Percentiles rank a stretch among this genome's conserved stretches.
Conservation (phyloP, 75 land plant species). For the Larix kaempferi region DNA sequence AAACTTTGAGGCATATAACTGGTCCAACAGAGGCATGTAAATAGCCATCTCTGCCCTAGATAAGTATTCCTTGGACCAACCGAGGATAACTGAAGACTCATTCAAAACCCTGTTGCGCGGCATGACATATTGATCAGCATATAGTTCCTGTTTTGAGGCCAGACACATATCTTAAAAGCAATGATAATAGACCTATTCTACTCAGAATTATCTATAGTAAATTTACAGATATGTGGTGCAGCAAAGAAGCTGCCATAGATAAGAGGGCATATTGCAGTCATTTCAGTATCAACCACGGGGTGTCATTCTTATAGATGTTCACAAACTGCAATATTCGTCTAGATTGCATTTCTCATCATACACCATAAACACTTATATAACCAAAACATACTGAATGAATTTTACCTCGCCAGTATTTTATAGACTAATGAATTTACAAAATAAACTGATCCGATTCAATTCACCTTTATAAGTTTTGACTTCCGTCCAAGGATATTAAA, state of each 20-base stretch:
- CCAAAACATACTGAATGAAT: not conserved
- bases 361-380: not conserved
- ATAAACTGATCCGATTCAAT: not conserved
- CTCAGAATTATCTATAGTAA: too few species aligned
- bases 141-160: too few species aligned
- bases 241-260: not conserved
- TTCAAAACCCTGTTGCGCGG: too few species aligned
- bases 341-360: not conserved
- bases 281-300: not conserved
- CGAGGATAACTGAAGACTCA: too few species aligned
- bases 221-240: not conserved
- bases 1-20: too few species aligned
- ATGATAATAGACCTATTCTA: too few species aligned
- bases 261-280: not conserved
- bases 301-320: not conserved
- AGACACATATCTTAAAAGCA: too few species aligned
- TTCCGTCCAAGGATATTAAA: conserved; percentile 87
- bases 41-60: too few species aligned
- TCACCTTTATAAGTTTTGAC: conserved; percentile 85
- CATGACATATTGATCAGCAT: too few species aligned
- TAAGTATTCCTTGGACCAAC: too few species aligned
- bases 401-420: not conserved
- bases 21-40: too few species aligned
- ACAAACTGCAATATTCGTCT: not conserved
- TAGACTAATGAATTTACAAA: not conserved